These are phyloP conservation scores for Meyerozyma smithsonii DNA, from an alignment of 1,139 yeast genomes.

Conservation along the genomic window DNA sequence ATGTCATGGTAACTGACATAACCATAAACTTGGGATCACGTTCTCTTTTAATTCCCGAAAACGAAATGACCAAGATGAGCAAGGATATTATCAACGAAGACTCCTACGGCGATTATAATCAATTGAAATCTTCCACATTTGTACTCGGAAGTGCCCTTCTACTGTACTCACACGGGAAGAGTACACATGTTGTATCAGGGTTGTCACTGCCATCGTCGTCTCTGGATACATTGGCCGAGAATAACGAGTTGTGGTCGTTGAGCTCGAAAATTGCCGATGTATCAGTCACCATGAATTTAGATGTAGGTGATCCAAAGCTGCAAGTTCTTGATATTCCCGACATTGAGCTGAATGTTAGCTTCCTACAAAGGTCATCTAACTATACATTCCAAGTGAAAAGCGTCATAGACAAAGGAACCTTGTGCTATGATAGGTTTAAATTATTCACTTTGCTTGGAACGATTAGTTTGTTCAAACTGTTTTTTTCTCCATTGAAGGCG, in stretches of 20 bases:
- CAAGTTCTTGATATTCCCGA: slow-evolving; percentile 17
- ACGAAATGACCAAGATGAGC: slow-evolving; percentile 26
- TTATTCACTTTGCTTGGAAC: slow-evolving; percentile 53
- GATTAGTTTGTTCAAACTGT: slow-evolving; percentile 46
- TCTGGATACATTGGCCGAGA: slow-evolving; percentile 20
- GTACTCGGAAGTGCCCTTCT: slow-evolving; percentile 10
- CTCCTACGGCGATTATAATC: slow-evolving; percentile 30
- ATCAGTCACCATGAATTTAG: slow-evolving; percentile 26
- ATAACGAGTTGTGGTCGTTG: slow-evolving; percentile 17
- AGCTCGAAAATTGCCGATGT: slow-evolving; percentile 12
- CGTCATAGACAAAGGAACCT: slow-evolving; percentile 25
- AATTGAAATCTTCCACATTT: slow-evolving; percentile 27
- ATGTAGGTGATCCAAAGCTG: slow-evolving; percentile 13
- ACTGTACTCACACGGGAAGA: slow-evolving; percentile 8
- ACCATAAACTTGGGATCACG: slow-evolving; percentile 49
- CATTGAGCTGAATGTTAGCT: slow-evolving; percentile 13
- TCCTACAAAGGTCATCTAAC: slow-evolving; percentile 12
- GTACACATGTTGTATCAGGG: slow-evolving; percentile 2
- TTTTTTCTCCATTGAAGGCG: slow-evolving; percentile 32
- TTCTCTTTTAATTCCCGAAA: slow-evolving; percentile 51
- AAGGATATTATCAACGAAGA: slow-evolving; percentile 37
- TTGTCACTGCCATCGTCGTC: slow-evolving; percentile 12
- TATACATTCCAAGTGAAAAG: slow-evolving; percentile 26
- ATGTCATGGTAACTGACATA: slow-evolving; percentile 27
- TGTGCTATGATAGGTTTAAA: slow-evolving; percentile 44